Evolutionary conservation across 192 early-diverging fungal species (phyloP).

Genomic region (Umbelopsis sp.): DNA sequence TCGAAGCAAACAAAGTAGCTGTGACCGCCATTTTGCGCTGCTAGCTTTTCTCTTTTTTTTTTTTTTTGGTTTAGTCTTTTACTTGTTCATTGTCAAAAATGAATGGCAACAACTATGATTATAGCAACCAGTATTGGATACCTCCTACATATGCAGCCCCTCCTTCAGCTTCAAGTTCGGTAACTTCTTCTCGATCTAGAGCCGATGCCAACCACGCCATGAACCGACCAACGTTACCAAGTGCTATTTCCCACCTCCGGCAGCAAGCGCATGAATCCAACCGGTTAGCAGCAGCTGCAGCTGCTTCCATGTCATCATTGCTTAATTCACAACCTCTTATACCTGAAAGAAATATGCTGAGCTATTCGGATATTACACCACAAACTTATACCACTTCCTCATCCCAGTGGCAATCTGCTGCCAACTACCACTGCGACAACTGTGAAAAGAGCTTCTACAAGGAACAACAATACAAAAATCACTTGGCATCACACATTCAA

Average conservation of each 20-base stretch:
- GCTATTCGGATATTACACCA: slow-evolving; percentile 12
- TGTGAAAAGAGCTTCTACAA: slow-evolving; percentile 4
- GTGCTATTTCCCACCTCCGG: slow-evolving; percentile 9
- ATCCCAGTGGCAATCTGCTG: neutral
- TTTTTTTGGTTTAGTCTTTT: neutral
- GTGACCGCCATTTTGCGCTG: neutral
- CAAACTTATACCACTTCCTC: neutral
- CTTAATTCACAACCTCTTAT: neutral
- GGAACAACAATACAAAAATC: neutral
- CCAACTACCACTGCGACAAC: neutral
- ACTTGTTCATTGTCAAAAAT: neutral
- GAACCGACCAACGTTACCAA: neutral
- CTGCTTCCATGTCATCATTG: slow-evolving; percentile 18
- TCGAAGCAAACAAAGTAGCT: neutral
- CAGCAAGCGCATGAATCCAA: slow-evolving; percentile 24
- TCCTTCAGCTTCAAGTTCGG: neutral
- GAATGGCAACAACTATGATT: neutral
- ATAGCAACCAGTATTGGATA: neutral
- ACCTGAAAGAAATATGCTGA: slow-evolving; percentile 2
- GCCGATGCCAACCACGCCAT: neutral
- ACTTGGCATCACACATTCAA: slow-evolving; percentile 24
- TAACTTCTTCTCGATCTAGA: neutral
- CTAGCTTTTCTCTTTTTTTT: neutral
- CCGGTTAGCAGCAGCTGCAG: slow-evolving; percentile 18
- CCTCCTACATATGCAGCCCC: neutral